These are phyloP conservation scores for Sclerotinia subarctica DNA, from an alignment of 2,329 filamentous ascomycete species.

Conservation along the genomic window DNA sequence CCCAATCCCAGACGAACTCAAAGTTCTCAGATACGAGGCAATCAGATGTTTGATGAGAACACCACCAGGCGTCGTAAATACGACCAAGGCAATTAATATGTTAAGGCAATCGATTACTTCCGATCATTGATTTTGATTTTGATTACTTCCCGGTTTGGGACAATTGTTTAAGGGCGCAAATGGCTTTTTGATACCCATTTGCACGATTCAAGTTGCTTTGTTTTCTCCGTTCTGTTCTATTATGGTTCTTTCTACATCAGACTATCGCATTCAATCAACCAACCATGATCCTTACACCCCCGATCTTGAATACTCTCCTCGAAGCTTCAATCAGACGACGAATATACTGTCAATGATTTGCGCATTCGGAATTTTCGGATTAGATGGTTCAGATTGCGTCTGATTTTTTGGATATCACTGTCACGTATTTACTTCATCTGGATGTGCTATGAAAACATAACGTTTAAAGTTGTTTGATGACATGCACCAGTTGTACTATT, in stretches of 20 bases:
- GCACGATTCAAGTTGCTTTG: not conserved
- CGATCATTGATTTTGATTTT: not conserved
- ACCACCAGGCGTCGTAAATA: not conserved
- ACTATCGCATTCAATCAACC: not conserved
- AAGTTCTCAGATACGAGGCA: slow-evolving; percentile 1
- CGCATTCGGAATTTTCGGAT: not conserved
- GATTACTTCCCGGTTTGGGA: slow-evolving; percentile 1
- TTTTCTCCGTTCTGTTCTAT: not conserved
- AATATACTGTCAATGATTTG: not conserved
- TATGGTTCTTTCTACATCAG: slow-evolving; percentile 7
- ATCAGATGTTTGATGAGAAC: not conserved
- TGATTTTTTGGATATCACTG: not conserved
- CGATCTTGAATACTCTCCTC: slow-evolving; percentile 3
- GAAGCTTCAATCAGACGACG: slow-evolving; percentile 4
- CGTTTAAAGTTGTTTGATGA: slow-evolving; percentile 6
- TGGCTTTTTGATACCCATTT: slow-evolving; percentile 12
- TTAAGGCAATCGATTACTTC: not conserved
- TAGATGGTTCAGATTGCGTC: slow-evolving; percentile 5
- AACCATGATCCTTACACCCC: not conserved
- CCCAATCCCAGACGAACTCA: not conserved
- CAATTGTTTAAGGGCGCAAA: not conserved
- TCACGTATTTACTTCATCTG: not conserved
- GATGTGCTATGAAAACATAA: not conserved
- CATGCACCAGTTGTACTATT: not conserved
- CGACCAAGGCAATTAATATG: slow-evolving; percentile 1